phyloP scores from a whole-genome alignment of 257 asterid genomes.

The Ehretia macrophylla region DNA sequence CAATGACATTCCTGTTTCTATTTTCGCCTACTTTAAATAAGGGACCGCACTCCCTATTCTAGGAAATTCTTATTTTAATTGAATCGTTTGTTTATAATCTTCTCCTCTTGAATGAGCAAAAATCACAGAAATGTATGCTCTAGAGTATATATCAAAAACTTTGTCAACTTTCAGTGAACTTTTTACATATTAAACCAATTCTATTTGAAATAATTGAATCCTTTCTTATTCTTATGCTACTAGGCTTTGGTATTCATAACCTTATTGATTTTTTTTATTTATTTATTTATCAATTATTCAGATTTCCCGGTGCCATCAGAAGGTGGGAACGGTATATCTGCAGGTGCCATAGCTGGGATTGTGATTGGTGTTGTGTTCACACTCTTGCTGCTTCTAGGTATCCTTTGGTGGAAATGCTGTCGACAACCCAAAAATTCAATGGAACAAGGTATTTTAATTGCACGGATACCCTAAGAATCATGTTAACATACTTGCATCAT shows the following conservation, averaged over 20 bases:
- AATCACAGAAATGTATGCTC: too few relatives aligned
- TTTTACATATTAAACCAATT: too few relatives aligned
- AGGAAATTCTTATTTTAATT: too few relatives aligned
- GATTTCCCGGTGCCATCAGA: slow-evolving; percentile 44
- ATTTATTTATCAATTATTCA: slow-evolving; percentile 22
- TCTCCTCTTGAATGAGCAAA: too few relatives aligned
- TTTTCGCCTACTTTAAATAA: too few relatives aligned
- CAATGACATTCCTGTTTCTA: too few relatives aligned
- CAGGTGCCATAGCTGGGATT: slow-evolving; percentile 48
- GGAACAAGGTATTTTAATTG: slow-evolving; percentile 35
- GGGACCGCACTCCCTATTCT: too few relatives aligned
- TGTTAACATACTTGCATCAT: not conserved
- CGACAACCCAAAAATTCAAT: slow-evolving; percentile 20
- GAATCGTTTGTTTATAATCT: too few relatives aligned
- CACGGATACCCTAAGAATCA: not conserved
- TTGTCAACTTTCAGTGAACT: too few relatives aligned
- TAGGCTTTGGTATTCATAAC: not conserved
- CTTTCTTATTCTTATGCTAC: not conserved
- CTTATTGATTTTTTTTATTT: slow-evolving; percentile 3
- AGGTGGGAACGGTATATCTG: slow-evolving; percentile 32
- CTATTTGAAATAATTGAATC: not conserved
- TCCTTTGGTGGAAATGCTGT: slow-evolving; percentile 68
- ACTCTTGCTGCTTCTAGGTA: slow-evolving; percentile 24
- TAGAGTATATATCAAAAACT: too few relatives aligned
- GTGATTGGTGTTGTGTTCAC: slow-evolving; percentile 35